Evolutionary conservation across 331 rosid genomes (phyloP).

Genomic region (Pyracantha coccinea): DNA sequence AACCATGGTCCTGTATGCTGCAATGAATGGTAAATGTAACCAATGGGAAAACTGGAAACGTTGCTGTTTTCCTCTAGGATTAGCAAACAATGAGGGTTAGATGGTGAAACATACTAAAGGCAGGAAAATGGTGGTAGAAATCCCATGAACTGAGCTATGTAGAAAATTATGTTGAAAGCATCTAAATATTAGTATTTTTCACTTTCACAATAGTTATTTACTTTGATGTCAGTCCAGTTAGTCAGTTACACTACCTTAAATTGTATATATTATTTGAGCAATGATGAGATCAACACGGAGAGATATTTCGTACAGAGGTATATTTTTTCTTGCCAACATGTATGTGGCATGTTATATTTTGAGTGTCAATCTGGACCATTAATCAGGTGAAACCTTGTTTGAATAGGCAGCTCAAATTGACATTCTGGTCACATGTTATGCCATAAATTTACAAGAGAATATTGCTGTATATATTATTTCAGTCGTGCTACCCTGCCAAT

Average conservation of each 20-base stretch:
- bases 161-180: neutral
- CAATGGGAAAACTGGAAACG: neutral
- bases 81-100: neutral
- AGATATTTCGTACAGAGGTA: neutral
- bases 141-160: neutral
- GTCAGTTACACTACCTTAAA: neutral
- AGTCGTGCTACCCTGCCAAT: neutral
- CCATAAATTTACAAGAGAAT: neutral
- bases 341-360: neutral
- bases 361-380: neutral
- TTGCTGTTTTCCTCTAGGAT: neutral
- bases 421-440: neutral
- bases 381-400: neutral
- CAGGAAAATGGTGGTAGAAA: neutral
- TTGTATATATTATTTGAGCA: neutral
- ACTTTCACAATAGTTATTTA: neutral
- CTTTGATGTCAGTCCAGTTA: neutral
- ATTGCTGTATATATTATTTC: neutral
- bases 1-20: neutral
- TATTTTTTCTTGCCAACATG: neutral
- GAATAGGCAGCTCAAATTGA: neutral
- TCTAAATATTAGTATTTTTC: neutral
- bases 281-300: neutral
- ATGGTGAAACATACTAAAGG: neutral
- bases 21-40: neutral